phyloP scores from a whole-genome alignment of 192 early-diverging fungal species.

The Linnemannia exigua region DNA sequence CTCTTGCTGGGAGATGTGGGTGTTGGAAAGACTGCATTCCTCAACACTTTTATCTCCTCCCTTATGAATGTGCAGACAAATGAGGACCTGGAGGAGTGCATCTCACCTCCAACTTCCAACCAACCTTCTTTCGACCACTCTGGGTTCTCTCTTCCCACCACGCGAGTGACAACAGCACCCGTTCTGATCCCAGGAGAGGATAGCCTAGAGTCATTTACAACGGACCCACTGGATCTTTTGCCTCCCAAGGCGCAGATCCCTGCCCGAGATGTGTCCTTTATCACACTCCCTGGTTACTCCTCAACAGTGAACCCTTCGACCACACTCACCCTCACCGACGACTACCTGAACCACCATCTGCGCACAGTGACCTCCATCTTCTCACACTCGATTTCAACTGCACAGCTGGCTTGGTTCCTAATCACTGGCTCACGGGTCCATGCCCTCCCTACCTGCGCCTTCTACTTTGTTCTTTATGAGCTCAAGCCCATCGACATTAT shows the following conservation, averaged over 20 bases:
- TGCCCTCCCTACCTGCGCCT: conserved; percentile 45
- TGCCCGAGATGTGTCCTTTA: conserved; percentile 38
- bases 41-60: conserved; percentile 41
- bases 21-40: conserved; percentile 39
- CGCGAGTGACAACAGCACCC: conserved; percentile 12
- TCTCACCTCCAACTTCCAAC: background rate
- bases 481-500: conserved; percentile 91
- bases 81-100: conserved; percentile 22
- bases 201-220: background rate
- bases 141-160: conserved; percentile 8
- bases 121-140: background rate
- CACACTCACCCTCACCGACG: conserved; percentile 37
- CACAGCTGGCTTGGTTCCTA: conserved; percentile 54
- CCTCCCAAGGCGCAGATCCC: conserved; percentile 27
- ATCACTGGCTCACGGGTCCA: conserved; percentile 42
- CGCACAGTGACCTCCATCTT: conserved; percentile 32
- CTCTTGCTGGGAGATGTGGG: conserved; percentile 50
- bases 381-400: conserved; percentile 26
- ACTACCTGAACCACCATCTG: conserved; percentile 46
- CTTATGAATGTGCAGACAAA: conserved; percentile 32
- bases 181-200: conserved; percentile 11
- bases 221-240: conserved; percentile 35
- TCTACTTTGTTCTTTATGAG: conserved; percentile 57
- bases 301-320: conserved; percentile 44
- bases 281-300: conserved; percentile 47